phyloP scores from a whole-genome alignment of 305 asterid genomes.

The Fraxinus platypoda region DNA sequence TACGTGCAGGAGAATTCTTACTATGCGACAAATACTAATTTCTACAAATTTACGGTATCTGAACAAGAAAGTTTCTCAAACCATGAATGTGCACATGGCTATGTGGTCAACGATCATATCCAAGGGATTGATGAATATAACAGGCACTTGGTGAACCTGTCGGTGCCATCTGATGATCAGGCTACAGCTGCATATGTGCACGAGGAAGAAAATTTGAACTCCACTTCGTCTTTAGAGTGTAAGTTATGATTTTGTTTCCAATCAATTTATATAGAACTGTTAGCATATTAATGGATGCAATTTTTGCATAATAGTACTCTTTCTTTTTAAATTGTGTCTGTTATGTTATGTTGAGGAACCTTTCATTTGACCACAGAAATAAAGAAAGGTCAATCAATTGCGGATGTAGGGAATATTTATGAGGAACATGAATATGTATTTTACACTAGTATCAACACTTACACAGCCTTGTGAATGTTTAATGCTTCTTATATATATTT shows the following conservation, averaged over 20 bases:
- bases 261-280: not conserved
- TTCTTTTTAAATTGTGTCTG: not conserved
- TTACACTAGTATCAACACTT: not conserved
- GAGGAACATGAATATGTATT: not conserved
- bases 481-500: not conserved
- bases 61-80: conserved; percentile 66
- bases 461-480: conserved; percentile 9
- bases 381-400: not conserved
- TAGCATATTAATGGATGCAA: not conserved
- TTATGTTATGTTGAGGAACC: not conserved
- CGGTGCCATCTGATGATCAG: conserved; percentile 39
- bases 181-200: conserved; percentile 39
- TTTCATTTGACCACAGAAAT: not conserved
- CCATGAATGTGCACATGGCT: conserved; percentile 59
- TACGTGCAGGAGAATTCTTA: conserved; percentile 62
- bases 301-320: not conserved
- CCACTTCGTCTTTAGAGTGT: conserved; percentile 59
- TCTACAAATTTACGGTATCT: conserved; percentile 63
- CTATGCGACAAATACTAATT: conserved; percentile 55
- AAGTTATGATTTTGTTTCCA: conserved; percentile 31
- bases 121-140: conserved; percentile 41
- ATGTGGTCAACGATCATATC: conserved; percentile 45
- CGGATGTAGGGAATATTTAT: not conserved
- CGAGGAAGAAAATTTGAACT: conserved; percentile 41
- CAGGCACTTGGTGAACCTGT: conserved; percentile 43